phyloP scores from a whole-genome alignment of 2,329 filamentous ascomycete species.

The Plenodomus lindquistii region DNA sequence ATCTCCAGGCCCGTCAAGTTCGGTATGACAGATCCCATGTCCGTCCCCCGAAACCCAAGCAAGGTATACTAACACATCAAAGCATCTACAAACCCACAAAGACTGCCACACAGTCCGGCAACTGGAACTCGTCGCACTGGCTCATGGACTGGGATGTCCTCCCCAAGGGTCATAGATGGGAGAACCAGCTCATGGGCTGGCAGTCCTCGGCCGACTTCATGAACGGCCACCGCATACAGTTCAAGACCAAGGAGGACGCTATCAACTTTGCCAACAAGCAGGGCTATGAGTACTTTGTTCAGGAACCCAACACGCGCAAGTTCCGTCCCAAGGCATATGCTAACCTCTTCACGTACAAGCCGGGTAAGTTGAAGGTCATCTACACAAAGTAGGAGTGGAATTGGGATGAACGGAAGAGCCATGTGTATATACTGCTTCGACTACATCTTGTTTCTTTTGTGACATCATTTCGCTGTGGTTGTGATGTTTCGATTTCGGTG shows the following conservation, averaged over 20 bases:
- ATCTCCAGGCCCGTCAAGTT: constrained; percentile 91
- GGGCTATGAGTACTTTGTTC: constrained; percentile 98
- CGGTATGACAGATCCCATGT: constrained; percentile 62
- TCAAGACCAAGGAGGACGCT: constrained; percentile 92
- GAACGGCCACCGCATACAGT: constrained; percentile 90
- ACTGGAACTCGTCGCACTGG: constrained; percentile 84
- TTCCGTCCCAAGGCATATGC: constrained; percentile 93
- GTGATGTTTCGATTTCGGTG: too few species aligned
- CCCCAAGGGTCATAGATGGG: constrained; percentile 91
- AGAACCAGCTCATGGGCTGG: constrained; percentile 98
- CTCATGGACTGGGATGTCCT: constrained; percentile 98
- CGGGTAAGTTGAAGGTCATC: constrained; percentile 82
- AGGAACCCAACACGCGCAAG: constrained; percentile 89
- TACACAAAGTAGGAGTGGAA: constrained; percentile 69
- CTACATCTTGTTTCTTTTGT: constrained; percentile 8
- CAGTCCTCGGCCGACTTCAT: constrained; percentile 93
- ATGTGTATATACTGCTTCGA: constrained; percentile 34
- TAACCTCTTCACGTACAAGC: constrained; percentile 88
- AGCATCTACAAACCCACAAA: constrained; percentile 94
- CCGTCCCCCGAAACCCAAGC: background rate
- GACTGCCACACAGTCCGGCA: constrained; percentile 93
- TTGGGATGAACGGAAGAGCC: constrained; percentile 3
- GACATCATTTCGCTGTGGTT: background rate
- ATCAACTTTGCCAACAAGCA: constrained; percentile 97
- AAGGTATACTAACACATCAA: constrained; percentile 14